A percentile compares a stretch with the other conserved stretches of the same genome.
phyloP scores from a whole-genome alignment of 2,329 filamentous ascomycete species.

The Phyllosticta ampelicida region DNA sequence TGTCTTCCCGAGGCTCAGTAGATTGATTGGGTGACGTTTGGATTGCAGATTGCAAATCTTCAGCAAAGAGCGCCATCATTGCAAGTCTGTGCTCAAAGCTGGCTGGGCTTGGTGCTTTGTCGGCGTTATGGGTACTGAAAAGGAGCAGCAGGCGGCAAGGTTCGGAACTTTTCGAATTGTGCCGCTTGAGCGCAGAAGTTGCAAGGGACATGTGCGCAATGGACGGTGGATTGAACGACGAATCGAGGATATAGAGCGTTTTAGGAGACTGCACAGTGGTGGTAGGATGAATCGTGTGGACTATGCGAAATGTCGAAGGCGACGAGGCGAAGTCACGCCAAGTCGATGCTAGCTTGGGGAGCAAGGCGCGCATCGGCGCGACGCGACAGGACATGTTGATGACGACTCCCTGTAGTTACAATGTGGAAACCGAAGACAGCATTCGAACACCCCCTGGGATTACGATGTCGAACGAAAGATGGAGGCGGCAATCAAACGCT shows the following conservation, averaged over 20 bases:
- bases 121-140: slow-evolving; percentile 54
- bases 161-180: slow-evolving; percentile 16
- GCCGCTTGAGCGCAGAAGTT: slow-evolving; percentile 37
- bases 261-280: slow-evolving; percentile 25
- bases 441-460: background rate
- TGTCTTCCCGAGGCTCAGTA: slow-evolving; percentile 9
- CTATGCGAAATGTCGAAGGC: slow-evolving; percentile 24
- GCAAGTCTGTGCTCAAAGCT: slow-evolving; percentile 55
- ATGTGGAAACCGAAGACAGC: no score
- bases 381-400: slow-evolving; percentile 21
- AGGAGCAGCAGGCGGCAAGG: slow-evolving; percentile 45
- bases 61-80: slow-evolving; percentile 61
- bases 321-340: slow-evolving; percentile 25
- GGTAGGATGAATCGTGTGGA: slow-evolving; percentile 24
- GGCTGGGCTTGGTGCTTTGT: slow-evolving; percentile 56
- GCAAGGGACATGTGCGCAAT: slow-evolving; percentile 48
- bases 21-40: background rate
- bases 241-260: slow-evolving; percentile 53
- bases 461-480: background rate
- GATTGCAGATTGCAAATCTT: slow-evolving; percentile 34
- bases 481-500: no score
- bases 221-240: slow-evolving; percentile 56
- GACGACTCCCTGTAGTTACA: no score
- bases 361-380: slow-evolving; percentile 15
- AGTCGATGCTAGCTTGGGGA: slow-evolving; percentile 24